Evolutionary conservation across 352 stramenopile genomes (phyloP), one percentile per base, ranked within the genome.

Genomic region (Globisporangium uncinulatum): DNA sequence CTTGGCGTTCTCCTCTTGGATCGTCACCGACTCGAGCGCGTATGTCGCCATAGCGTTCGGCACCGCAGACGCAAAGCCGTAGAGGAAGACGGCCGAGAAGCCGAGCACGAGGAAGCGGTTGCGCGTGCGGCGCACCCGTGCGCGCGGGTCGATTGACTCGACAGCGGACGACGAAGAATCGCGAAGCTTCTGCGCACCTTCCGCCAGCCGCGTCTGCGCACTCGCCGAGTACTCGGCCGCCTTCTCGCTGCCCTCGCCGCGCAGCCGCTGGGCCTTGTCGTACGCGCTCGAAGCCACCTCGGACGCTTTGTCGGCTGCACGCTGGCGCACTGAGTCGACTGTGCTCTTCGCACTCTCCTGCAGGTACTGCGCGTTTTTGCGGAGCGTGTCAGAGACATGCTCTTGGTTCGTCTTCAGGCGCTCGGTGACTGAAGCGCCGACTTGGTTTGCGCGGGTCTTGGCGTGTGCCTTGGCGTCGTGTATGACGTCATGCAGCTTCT

Each of bases 41-140:
- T 94, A 94, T 20, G 82, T 84, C 20, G 74, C 66, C 74, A 92
- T 70, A 19, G 83, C 83, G 45, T 77, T 61, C 36, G 83, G 83
- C 56, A 78, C 51, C 13, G 71, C 56, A 17, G 79, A 79, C 13
- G 79, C 84, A 57, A 94, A 88, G 1, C 84, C 84, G 46, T 92
- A 94, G 31, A 94, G 32, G 51, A 85, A 84, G 11, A 94, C 20
- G 3, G 68, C 84, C 11, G 81, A 67, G 51, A 86, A 82, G 14
- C 82, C 84, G 19, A 91, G 34, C 34, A 75, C 37, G 15, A 94
- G 48, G 45, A 79, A 54, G 2, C 79, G 80, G 57, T 92, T 92
- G 51, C 79, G 70, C 55, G 73, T 71, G 32, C 58, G 61, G 0
- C 73, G 65, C 9, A 67, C 71, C 3, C 63, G 62, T 3, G 57